A percentile compares a stretch with the other conserved stretches of the same genome.
Conservation (phyloP, 306 rosid species). For the Styphnolobium japonicum region DNA sequence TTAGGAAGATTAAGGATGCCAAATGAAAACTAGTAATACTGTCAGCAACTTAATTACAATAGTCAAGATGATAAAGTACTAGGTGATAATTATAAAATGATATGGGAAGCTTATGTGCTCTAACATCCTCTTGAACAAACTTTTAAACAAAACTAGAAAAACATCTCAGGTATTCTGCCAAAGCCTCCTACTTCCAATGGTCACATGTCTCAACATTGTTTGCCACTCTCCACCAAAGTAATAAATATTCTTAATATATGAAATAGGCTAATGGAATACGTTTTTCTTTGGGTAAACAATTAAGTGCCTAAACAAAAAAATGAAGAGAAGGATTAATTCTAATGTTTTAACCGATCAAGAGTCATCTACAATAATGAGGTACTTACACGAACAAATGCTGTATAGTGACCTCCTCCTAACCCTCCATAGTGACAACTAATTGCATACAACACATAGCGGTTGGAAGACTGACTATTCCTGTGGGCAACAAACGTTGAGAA, state of each 20-base stretch:
- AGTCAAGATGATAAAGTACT: not conserved
- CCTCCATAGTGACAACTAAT: conserved; percentile 85
- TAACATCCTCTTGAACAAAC: not conserved
- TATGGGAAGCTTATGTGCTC: not conserved
- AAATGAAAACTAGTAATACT: not conserved
- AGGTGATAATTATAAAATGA: not conserved
- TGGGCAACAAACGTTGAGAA: conserved; percentile 47
- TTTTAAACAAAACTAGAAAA: not conserved
- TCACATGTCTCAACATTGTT: not conserved
- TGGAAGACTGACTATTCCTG: conserved; percentile 32
- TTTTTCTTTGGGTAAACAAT: not conserved
- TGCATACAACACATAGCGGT: conserved; percentile 63
- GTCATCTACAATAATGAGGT: not conserved
- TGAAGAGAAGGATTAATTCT: not conserved
- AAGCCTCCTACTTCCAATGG: conserved; percentile 8
- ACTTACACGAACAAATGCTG: conserved; percentile 81
- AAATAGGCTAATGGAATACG: not conserved
- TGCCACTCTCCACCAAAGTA: not conserved
- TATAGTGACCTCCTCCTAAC: conserved; percentile 84
- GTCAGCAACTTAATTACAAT: not conserved
- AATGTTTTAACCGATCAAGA: conserved; percentile 3
- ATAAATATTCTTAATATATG: not conserved
- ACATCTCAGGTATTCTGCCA: not conserved
- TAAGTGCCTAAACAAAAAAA: not conserved
- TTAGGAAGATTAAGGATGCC: not conserved